phyloP scores from a whole-genome alignment of 768 basidiomycete species.

The Amanita pallidorosea region DNA sequence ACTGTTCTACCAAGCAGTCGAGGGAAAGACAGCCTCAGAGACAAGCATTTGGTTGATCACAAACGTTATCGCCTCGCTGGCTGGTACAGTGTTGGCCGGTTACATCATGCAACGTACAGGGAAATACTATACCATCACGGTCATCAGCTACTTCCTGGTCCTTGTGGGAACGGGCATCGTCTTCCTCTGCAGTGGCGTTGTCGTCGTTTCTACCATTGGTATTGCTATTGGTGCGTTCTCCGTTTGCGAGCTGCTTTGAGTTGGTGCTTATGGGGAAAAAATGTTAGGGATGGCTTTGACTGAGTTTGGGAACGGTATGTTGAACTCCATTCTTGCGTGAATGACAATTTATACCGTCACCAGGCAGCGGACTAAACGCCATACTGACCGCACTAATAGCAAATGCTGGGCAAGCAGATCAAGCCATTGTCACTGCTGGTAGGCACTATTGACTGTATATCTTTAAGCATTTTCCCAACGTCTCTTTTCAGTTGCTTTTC shows the following conservation, averaged over 20 bases:
- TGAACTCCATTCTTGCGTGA: neutral
- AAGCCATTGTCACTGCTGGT: slow-evolving; percentile 60
- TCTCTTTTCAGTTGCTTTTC: slow-evolving; percentile 38
- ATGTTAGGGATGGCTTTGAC: slow-evolving; percentile 22
- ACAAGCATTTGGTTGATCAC: slow-evolving; percentile 45
- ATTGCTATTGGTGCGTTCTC: slow-evolving; percentile 28
- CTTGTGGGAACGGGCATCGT: slow-evolving; percentile 27
- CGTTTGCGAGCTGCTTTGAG: neutral
- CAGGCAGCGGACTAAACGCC: slow-evolving; percentile 43
- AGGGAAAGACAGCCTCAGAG: slow-evolving; percentile 32
- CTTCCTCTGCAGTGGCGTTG: slow-evolving; percentile 27
- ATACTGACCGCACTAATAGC: slow-evolving; percentile 52
- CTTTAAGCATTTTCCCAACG: neutral
- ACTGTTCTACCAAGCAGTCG: slow-evolving; percentile 50
- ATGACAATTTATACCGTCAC: neutral
- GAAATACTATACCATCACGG: slow-evolving; percentile 41
- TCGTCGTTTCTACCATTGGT: slow-evolving; percentile 23
- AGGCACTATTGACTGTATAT: slow-evolving; percentile 5
- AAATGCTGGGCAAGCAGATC: slow-evolving; percentile 49
- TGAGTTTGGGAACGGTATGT: slow-evolving; percentile 29
- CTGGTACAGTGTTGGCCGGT: slow-evolving; percentile 41
- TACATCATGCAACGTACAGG: slow-evolving; percentile 49
- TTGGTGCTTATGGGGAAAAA: neutral
- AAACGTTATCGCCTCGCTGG: slow-evolving; percentile 31
- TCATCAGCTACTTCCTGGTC: slow-evolving; percentile 27